A percentile compares a stretch with the other conserved stretches of the same genome.
Conservation (phyloP, 1,284 basidiomycete genomes). For the Golubevia pallescens region DNA sequence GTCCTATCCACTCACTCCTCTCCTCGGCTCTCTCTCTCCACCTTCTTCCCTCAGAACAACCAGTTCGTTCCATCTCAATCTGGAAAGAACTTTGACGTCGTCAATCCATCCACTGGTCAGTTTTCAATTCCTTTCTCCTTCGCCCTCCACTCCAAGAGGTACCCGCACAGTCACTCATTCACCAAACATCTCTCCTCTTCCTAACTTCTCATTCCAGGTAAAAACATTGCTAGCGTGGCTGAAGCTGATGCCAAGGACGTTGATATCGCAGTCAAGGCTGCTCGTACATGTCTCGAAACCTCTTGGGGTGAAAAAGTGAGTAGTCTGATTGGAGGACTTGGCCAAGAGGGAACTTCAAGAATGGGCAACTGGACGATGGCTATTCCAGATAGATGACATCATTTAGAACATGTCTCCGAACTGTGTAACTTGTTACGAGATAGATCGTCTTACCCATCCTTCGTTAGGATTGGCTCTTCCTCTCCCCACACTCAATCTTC, state of each 20-base stretch:
- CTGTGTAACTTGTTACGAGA: too few relatives aligned
- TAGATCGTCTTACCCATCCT: too few relatives aligned
- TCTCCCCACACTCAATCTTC: constrained; percentile 1
- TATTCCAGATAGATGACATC: too few relatives aligned
- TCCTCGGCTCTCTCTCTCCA: too few relatives aligned
- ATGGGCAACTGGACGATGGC: too few relatives aligned
- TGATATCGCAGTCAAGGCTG: constrained; percentile 51
- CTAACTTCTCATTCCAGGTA: constrained; percentile 13
- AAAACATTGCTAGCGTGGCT: constrained; percentile 52
- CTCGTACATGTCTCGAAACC: constrained; percentile 43
- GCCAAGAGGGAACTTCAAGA: background rate
- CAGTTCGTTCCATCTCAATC: constrained; percentile 48
- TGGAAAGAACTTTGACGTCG: constrained; percentile 51
- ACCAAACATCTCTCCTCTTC: background rate
- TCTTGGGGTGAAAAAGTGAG: constrained; percentile 42
- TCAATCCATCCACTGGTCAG: constrained; percentile 43
- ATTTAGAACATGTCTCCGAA: too few relatives aligned
- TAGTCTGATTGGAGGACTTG: too few relatives aligned
- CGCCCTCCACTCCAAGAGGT: background rate
- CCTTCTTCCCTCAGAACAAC: constrained; percentile 28
- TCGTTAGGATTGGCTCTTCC: background rate
- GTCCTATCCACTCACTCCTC: too few relatives aligned
- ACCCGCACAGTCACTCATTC: too few relatives aligned
- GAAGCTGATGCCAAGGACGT: constrained; percentile 57
- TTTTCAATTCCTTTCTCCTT: background rate